A percentile compares a stretch with the other conserved stretches of the same genome.
Conservation (phyloP, 2,329 filamentous ascomycete species). For the Boeremia lycopersici region DNA sequence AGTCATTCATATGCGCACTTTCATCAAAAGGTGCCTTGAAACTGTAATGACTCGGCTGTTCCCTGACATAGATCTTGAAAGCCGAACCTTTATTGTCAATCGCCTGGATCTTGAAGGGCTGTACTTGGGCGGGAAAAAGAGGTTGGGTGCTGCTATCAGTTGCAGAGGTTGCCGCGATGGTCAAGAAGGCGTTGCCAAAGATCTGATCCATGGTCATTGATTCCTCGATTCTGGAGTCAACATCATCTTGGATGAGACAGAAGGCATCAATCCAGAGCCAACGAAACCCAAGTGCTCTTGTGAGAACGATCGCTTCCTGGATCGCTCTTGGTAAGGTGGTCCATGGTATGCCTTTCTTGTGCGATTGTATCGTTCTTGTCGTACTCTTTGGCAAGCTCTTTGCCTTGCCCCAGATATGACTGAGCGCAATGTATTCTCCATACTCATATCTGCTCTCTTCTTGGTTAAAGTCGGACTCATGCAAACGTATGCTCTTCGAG, state of each 20-base stretch:
- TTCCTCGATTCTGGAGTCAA: slow-evolving; percentile 32
- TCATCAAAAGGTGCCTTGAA: slow-evolving; percentile 45
- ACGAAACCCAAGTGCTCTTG: slow-evolving; percentile 42
- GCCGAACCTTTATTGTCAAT: slow-evolving; percentile 42
- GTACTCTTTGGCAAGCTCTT: slow-evolving; percentile 39
- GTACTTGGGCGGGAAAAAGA: slow-evolving; percentile 31
- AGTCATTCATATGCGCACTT: slow-evolving; percentile 44
- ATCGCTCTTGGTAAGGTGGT: slow-evolving; percentile 38
- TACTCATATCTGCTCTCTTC: slow-evolving; percentile 37
- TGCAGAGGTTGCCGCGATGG: slow-evolving; percentile 42
- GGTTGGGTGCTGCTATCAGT: slow-evolving; percentile 36
- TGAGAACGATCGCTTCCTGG: slow-evolving; percentile 45
- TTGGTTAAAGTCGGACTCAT: slow-evolving; percentile 35
- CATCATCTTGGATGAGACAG: slow-evolving; percentile 43
- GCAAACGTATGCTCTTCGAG: slow-evolving; percentile 37
- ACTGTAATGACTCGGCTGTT: slow-evolving; percentile 45
- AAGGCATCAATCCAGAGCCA: slow-evolving; percentile 47
- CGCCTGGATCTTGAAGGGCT: slow-evolving; percentile 42
- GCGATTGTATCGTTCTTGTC: slow-evolving; percentile 28
- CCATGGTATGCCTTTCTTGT: slow-evolving; percentile 40
- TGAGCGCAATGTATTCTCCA: slow-evolving; percentile 42
- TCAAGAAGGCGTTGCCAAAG: slow-evolving; percentile 42
- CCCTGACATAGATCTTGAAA: slow-evolving; percentile 40
- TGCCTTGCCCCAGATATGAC: slow-evolving; percentile 42
- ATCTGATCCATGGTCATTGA: slow-evolving; percentile 37